Conservation (phyloP, 805 yeast species). For the Candida tallmaniae region DNA sequence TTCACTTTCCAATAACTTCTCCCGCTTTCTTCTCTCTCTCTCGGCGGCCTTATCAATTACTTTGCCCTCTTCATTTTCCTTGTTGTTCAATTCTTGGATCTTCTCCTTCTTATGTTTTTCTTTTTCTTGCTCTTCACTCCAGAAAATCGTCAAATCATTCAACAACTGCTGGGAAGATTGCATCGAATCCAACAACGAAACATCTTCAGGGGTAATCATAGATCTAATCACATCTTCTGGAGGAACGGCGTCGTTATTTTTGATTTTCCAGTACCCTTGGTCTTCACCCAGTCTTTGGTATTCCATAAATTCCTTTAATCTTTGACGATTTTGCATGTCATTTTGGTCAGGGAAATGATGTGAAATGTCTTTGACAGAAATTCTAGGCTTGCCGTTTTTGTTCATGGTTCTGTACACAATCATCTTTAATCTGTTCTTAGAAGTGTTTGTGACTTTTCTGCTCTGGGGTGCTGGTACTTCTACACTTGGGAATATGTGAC, state of each 20-base stretch:
- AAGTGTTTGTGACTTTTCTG: constrained; percentile 88
- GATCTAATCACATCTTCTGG: constrained; percentile 69
- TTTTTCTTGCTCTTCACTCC: constrained; percentile 23
- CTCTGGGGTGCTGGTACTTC: constrained; percentile 98
- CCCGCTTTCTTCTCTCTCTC: constrained; percentile 28
- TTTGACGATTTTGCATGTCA: constrained; percentile 94
- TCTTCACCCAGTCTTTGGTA: constrained; percentile 86
- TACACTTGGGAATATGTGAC: constrained; percentile 88
- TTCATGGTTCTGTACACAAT: constrained; percentile 85
- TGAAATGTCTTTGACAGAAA: constrained; percentile 82
- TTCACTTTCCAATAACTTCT: constrained; percentile 32
- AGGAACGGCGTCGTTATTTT: constrained; percentile 56
- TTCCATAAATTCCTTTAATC: constrained; percentile 96
- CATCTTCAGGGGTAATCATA: constrained; percentile 92
- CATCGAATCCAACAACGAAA: constrained; percentile 83
- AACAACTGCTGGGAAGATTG: constrained; percentile 85
- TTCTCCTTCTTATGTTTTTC: constrained; percentile 18
- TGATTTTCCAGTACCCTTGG: constrained; percentile 92
- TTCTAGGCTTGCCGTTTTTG: constrained; percentile 64
- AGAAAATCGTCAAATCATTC: constrained; percentile 66
- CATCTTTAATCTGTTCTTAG: constrained; percentile 89
- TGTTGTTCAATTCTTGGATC: constrained; percentile 21
- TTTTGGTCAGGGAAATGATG: constrained; percentile 94
- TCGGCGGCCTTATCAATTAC: constrained; percentile 23
- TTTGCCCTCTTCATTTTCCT: constrained; percentile 32